A percentile compares a stretch with the other conserved stretches of the same genome.
Evolutionary conservation across 352 stramenopile genomes (phyloP).

Genomic region (Phytophthora pini): DNA sequence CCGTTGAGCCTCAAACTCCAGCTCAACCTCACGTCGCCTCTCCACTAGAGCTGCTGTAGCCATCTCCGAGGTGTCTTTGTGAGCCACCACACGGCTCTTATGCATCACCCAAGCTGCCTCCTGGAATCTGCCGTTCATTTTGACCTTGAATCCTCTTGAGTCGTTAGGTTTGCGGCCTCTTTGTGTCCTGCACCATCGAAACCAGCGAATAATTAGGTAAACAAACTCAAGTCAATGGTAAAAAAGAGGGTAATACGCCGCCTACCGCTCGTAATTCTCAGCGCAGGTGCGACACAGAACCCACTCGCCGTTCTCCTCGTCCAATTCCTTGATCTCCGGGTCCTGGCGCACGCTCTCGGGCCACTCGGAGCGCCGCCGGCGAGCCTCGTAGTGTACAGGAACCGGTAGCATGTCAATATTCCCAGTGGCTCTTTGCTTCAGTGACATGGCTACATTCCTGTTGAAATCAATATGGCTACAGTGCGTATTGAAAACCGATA

Average conservation of each 20-base stretch:
- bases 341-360: slow-evolving; percentile 58
- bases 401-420: slow-evolving; percentile 17
- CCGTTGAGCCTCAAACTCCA: slow-evolving; percentile 13
- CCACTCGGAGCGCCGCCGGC: slow-evolving; percentile 58
- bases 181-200: slow-evolving; percentile 41
- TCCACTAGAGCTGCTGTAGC: slow-evolving; percentile 18
- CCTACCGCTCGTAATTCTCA: slow-evolving; percentile 59
- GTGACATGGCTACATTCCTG: slow-evolving; percentile 11
- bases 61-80: slow-evolving; percentile 21
- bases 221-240: neutral
- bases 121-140: slow-evolving; percentile 76
- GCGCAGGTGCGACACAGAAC: slow-evolving; percentile 70
- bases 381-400: slow-evolving; percentile 44
- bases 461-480: too few species aligned
- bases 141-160: slow-evolving; percentile 69
- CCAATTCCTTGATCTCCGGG: slow-evolving; percentile 56
- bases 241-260: neutral
- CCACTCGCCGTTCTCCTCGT: slow-evolving; percentile 70
- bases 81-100: slow-evolving; percentile 66
- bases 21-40: slow-evolving; percentile 17
- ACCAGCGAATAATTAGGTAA: neutral
- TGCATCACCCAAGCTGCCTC: slow-evolving; percentile 72
- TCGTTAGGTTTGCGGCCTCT: slow-evolving; percentile 69
- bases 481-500: neutral
- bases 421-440: slow-evolving; percentile 7